phyloP scores from a whole-genome alignment of 108 stramenopile species.

The Nitzschia inconspicua region DNA sequence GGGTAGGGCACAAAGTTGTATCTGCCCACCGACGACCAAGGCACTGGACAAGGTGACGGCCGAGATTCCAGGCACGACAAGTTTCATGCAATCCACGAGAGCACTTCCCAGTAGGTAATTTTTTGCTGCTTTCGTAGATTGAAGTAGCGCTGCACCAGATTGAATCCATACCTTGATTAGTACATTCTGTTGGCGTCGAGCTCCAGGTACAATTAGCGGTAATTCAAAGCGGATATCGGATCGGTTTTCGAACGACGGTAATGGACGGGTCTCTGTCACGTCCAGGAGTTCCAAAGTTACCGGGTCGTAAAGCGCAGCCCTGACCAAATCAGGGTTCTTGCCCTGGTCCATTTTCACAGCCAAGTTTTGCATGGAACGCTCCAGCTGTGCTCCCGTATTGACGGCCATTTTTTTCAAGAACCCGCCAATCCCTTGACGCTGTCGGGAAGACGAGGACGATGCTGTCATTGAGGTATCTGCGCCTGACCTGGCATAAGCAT shows the following conservation, averaged over 20 bases:
- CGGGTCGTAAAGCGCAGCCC: slow-evolving; percentile 54
- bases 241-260: not conserved
- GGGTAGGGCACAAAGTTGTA: slow-evolving; percentile 27
- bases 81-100: slow-evolving; percentile 4
- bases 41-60: slow-evolving; percentile 6
- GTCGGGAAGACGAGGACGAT: not conserved
- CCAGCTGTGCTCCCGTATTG: slow-evolving; percentile 51
- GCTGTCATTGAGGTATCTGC: not conserved
- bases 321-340: slow-evolving; percentile 65
- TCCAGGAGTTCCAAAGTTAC: slow-evolving; percentile 18
- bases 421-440: slow-evolving; percentile 14
- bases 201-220: slow-evolving; percentile 54
- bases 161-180: slow-evolving; percentile 42
- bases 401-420: slow-evolving; percentile 62
- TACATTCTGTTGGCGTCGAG: slow-evolving; percentile 21
- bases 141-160: slow-evolving; percentile 31
- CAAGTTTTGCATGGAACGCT: slow-evolving; percentile 54
- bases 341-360: slow-evolving; percentile 74
- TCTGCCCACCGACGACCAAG: slow-evolving; percentile 30
- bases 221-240: slow-evolving; percentile 52
- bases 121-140: slow-evolving; percentile 26
- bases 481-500: too few relatives aligned
- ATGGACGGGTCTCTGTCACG: slow-evolving; percentile 33
- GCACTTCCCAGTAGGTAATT: slow-evolving; percentile 36
- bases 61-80: slow-evolving; percentile 8